These are phyloP conservation scores for Kentomonas sorsogonicus DNA, from an alignment of 208 protist genomes.

Conservation along the genomic window DNA sequence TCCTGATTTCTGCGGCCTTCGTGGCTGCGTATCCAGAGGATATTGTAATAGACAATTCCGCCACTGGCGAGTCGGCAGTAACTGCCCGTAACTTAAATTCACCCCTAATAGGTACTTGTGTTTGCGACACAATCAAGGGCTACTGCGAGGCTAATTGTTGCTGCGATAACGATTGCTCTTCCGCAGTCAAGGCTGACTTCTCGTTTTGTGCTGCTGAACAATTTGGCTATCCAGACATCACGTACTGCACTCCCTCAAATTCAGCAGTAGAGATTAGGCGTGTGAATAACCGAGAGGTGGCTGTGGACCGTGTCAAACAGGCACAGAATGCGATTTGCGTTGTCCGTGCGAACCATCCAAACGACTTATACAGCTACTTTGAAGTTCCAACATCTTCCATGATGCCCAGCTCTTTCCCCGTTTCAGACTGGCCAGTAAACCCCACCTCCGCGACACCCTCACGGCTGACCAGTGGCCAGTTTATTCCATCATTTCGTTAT, in stretches of 20 bases:
- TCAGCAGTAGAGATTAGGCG: constrained; percentile 24
- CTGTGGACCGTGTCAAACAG: constrained; percentile 32
- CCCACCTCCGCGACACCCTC: too few species aligned
- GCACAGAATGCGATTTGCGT: constrained; percentile 41
- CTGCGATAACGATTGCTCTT: constrained; percentile 61
- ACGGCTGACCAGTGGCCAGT: too few species aligned
- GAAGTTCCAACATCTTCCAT: constrained; percentile 38
- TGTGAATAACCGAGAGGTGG: constrained; percentile 35
- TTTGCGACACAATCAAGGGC: constrained; percentile 63
- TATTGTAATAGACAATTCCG: constrained; percentile 21
- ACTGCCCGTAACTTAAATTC: constrained; percentile 52
- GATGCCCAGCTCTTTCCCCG: too few species aligned
- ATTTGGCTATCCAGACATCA: constrained; percentile 36
- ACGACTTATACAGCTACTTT: constrained; percentile 62
- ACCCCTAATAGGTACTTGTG: constrained; percentile 66
- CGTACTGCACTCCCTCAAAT: constrained; percentile 48
- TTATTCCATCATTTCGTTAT: too few species aligned
- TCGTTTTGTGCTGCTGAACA: constrained; percentile 48
- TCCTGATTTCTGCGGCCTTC: constrained; percentile 1
- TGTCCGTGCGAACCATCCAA: constrained; percentile 53
- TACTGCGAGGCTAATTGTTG: constrained; percentile 76
- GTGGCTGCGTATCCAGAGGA: constrained; percentile 30
- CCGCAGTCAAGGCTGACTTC: constrained; percentile 26
- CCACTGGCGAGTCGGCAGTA: too few species aligned
- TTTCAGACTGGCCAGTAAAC: too few species aligned